phyloP scores from a whole-genome alignment of 2,329 filamentous ascomycete species.

The Fusarium sp. region DNA sequence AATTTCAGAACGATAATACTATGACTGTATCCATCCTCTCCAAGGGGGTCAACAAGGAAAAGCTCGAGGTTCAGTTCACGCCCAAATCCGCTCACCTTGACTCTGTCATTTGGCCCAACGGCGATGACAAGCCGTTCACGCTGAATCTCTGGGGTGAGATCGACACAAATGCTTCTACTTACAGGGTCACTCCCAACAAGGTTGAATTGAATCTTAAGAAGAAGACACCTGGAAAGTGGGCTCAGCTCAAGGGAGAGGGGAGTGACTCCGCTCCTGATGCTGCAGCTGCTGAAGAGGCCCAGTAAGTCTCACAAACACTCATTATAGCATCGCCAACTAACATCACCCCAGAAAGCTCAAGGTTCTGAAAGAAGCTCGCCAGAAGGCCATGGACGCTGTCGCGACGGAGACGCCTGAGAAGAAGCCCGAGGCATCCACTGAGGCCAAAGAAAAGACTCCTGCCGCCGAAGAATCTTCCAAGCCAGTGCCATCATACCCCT shows the following conservation, averaged over 20 bases:
- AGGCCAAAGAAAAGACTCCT: constrained; percentile 28
- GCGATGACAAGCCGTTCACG: constrained; percentile 73
- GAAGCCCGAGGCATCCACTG: constrained; percentile 1
- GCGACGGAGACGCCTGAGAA: constrained; percentile 1
- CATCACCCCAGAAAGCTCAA: constrained; percentile 27
- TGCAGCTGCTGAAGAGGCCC: constrained; percentile 18
- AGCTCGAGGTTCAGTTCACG: constrained; percentile 56
- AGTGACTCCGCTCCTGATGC: background rate
- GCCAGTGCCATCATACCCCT: constrained; percentile 74
- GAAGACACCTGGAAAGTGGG: constrained; percentile 76
- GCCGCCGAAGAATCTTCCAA: constrained; percentile 1
- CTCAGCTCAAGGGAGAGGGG: constrained; percentile 47
- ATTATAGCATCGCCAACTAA: constrained; percentile 6
- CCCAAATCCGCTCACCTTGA: constrained; percentile 48
- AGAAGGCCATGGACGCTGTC: constrained; percentile 41
- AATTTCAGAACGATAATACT: constrained; percentile 54
- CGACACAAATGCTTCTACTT: constrained; percentile 70
- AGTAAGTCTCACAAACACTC: constrained; percentile 35
- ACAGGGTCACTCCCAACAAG: constrained; percentile 79
- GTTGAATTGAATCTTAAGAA: constrained; percentile 83
- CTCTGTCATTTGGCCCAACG: constrained; percentile 54
- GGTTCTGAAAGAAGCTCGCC: constrained; percentile 38
- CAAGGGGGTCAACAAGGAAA: constrained; percentile 58
- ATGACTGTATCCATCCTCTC: constrained; percentile 59
- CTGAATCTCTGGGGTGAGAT: constrained; percentile 76